Percentiles rank a stretch among this genome's conserved stretches.
Evolutionary conservation across 225 moss, liverwort and hornwort species (phyloP).

Genomic region (Polytrichum commune): DNA sequence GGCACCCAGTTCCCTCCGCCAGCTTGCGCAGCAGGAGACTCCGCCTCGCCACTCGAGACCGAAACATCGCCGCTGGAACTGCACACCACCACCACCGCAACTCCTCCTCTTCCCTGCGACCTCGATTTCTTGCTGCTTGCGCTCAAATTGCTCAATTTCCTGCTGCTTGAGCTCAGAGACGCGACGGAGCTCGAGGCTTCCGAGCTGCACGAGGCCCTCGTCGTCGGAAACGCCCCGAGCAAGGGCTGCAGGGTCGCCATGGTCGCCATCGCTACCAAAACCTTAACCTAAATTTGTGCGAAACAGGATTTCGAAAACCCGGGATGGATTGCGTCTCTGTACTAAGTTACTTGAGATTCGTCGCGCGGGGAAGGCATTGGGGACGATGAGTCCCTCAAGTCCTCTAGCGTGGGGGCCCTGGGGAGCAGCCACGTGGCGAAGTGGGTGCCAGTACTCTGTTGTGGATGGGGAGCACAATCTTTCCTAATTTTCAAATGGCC

Average conservation of each 20-base stretch:
- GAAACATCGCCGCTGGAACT: constrained; percentile 50
- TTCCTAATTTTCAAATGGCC: no score
- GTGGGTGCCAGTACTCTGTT: not conserved
- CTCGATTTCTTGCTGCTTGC: not conserved
- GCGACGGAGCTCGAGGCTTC: constrained; percentile 2
- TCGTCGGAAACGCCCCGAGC: constrained; percentile 10
- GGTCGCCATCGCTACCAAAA: constrained; percentile 32
- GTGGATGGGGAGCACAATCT: no score
- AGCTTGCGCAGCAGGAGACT: constrained; percentile 20
- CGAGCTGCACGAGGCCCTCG: not conserved
- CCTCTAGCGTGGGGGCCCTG: no score
- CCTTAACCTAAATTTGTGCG: no score
- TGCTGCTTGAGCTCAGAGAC: not conserved
- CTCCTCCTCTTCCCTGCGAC: not conserved
- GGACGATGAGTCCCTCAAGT: not conserved
- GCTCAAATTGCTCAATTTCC: not conserved
- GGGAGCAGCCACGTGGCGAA: not conserved
- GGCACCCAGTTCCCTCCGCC: constrained; percentile 68
- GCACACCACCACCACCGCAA: constrained; percentile 7
- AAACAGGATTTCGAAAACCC: no score
- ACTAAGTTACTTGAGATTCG: no score
- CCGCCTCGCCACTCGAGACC: constrained; percentile 41
- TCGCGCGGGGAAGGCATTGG: not conserved
- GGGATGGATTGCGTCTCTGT: no score
- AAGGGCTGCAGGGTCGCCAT: constrained; percentile 37